Conservation (phyloP, 2,329 filamentous ascomycete genomes). For the Trichoderma afroharzianum region DNA sequence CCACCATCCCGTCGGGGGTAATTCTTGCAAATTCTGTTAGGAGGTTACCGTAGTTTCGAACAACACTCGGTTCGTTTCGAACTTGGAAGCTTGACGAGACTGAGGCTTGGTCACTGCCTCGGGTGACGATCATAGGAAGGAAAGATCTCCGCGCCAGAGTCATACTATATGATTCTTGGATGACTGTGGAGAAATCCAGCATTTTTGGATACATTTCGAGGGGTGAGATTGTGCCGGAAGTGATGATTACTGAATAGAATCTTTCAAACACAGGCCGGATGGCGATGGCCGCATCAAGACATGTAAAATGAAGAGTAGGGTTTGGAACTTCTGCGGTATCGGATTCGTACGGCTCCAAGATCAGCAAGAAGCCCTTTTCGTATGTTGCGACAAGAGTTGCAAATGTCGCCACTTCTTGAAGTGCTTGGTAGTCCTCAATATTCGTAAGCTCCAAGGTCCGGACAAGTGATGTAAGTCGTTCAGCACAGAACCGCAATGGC, state of each 20-base stretch:
- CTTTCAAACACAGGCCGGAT: slow-evolving; percentile 97
- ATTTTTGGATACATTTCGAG: slow-evolving; percentile 99
- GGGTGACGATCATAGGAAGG: slow-evolving; percentile 93
- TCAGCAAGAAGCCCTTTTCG: slow-evolving; percentile 91
- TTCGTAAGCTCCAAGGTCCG: slow-evolving; percentile 93
- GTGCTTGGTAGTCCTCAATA: slow-evolving; percentile 94
- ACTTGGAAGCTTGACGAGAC: slow-evolving; percentile 94
- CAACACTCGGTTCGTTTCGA: slow-evolving; percentile 92
- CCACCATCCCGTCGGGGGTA: slow-evolving; percentile 95
- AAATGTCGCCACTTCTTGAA: slow-evolving; percentile 97
- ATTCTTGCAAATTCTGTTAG: slow-evolving; percentile 94
- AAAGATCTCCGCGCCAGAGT: slow-evolving; percentile 93
- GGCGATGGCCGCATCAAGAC: slow-evolving; percentile 93
- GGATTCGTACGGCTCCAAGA: slow-evolving; percentile 95
- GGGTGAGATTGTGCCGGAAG: slow-evolving; percentile 93
- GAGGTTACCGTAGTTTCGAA: slow-evolving; percentile 91
- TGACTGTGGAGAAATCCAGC: slow-evolving; percentile 86
- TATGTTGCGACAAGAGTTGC: slow-evolving; percentile 95
- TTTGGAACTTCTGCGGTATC: slow-evolving; percentile 95
- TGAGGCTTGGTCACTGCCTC: slow-evolving; percentile 88
- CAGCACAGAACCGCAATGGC: slow-evolving; percentile 88
- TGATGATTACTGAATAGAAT: slow-evolving; percentile 97
- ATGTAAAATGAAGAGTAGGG: slow-evolving; percentile 94
- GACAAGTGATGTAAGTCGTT: slow-evolving; percentile 89
- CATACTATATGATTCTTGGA: slow-evolving; percentile 97